Conservation (phyloP, 495 filamentous ascomycete genomes). For the Oidiodendron maius region DNA sequence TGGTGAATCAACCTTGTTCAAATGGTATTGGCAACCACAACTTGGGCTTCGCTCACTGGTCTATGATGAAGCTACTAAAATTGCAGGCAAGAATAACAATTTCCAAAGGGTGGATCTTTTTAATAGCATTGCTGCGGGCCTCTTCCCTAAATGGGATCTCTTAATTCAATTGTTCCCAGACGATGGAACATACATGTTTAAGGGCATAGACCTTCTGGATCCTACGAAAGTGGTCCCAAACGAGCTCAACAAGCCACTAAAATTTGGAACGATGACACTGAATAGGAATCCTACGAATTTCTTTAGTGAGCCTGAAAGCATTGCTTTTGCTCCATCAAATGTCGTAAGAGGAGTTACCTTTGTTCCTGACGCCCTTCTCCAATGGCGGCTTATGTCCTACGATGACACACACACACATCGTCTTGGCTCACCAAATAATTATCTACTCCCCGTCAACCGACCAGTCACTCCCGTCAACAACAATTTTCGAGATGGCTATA, state of each 20-base stretch:
- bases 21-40: conserved; percentile 4
- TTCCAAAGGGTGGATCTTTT: conserved; percentile 9
- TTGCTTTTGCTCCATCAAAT: conserved; percentile 6
- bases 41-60: conserved; percentile 4
- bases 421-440: conserved; percentile 29
- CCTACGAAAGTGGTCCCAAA: conserved; percentile 10
- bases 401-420: conserved; percentile 10
- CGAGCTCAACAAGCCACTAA: conserved; percentile 1
- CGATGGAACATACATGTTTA: conserved; percentile 13
- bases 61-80: conserved; percentile 5
- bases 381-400: conserved; percentile 13
- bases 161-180: conserved; percentile 3
- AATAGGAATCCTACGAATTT: conserved; percentile 15
- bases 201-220: conserved; percentile 16
- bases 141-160: conserved; percentile 13
- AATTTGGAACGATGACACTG: conserved; percentile 8
- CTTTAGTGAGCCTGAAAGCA: conserved; percentile 16
- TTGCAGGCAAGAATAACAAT: conserved; percentile 15
- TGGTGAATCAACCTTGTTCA: conserved; percentile 11
- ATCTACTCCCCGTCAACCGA: conserved; percentile 19
- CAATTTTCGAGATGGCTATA: neutral
- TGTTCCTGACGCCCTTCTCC: conserved; percentile 29
- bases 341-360: conserved; percentile 14
- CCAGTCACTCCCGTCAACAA: conserved; percentile 26
- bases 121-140: conserved; percentile 12